phyloP scores from a whole-genome alignment of 371 early-diverging fungal species.

The Lichtheimia ornata region DNA sequence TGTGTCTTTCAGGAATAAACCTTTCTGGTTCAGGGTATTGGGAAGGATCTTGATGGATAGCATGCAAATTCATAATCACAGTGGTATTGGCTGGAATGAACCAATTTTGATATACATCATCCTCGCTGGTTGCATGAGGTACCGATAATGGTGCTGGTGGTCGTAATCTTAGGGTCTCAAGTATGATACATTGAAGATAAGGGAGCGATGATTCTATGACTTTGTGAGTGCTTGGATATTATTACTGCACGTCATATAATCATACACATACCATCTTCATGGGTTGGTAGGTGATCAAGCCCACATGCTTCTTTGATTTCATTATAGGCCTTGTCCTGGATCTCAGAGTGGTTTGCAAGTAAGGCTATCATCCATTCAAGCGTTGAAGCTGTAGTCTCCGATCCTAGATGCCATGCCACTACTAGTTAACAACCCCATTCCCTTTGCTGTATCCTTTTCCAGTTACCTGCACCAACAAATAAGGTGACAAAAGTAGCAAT shows the following conservation, averaged over 20 bases:
- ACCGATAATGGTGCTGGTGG: slow-evolving; percentile 48
- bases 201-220: slow-evolving; percentile 28
- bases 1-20: slow-evolving; percentile 47
- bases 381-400: slow-evolving; percentile 47
- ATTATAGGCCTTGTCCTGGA: slow-evolving; percentile 41
- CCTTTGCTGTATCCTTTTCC: background rate
- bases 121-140: slow-evolving; percentile 45
- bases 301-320: slow-evolving; percentile 40
- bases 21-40: slow-evolving; percentile 29
- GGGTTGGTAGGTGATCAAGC: slow-evolving; percentile 31
- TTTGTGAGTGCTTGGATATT: background rate
- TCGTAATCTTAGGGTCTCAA: slow-evolving; percentile 42
- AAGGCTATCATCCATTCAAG: slow-evolving; percentile 45
- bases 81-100: slow-evolving; percentile 50
- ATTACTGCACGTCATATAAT: background rate
- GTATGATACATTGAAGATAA: slow-evolving; percentile 49
- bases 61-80: slow-evolving; percentile 45
- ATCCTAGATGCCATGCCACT: slow-evolving; percentile 22
- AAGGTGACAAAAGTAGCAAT: slow-evolving; percentile 32
- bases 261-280: slow-evolving; percentile 31
- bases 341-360: slow-evolving; percentile 41
- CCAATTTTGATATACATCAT: slow-evolving; percentile 44
- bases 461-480: slow-evolving; percentile 47
- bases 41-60: slow-evolving; percentile 35
- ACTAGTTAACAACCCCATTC: too few relatives aligned